Conservation (phyloP, 129 eudicot genomes). For the Helianthus tuberosus region DNA sequence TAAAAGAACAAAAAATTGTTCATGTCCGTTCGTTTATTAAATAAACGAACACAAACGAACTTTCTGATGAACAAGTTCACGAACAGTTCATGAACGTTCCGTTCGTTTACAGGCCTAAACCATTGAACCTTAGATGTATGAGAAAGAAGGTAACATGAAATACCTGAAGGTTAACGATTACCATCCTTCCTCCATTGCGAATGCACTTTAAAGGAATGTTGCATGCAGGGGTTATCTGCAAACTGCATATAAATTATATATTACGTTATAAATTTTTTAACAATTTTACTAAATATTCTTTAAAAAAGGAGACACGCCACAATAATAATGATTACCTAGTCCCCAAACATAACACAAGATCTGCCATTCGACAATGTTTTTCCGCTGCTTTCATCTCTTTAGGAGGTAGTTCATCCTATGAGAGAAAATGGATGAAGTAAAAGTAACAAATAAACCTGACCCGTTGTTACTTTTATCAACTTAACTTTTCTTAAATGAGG, state of each 20-base stretch:
- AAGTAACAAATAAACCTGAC: background rate
- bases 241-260: slow-evolving; percentile 45
- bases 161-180: slow-evolving; percentile 86
- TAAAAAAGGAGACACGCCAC: background rate
- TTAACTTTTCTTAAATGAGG: background rate
- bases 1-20: too few species aligned
- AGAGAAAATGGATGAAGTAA: slow-evolving; percentile 10
- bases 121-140: background rate
- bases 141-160: slow-evolving; percentile 7
- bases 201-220: slow-evolving; percentile 63
- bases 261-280: background rate
- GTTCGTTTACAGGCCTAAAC: background rate
- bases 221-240: slow-evolving; percentile 92
- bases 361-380: slow-evolving; percentile 64
- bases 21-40: too few species aligned
- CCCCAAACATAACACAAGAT: slow-evolving; percentile 64
- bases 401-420: slow-evolving; percentile 65
- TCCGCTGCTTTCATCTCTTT: slow-evolving; percentile 62
- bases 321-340: slow-evolving; percentile 48
- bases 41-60: too few species aligned
- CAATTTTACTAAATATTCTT: background rate
- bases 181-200: slow-evolving; percentile 68
- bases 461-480: background rate
- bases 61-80: too few species aligned
- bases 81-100: too few species aligned